These are phyloP conservation scores for Solanum etuberosum DNA, from an alignment of 257 asterid species.

Conservation along the genomic window DNA sequence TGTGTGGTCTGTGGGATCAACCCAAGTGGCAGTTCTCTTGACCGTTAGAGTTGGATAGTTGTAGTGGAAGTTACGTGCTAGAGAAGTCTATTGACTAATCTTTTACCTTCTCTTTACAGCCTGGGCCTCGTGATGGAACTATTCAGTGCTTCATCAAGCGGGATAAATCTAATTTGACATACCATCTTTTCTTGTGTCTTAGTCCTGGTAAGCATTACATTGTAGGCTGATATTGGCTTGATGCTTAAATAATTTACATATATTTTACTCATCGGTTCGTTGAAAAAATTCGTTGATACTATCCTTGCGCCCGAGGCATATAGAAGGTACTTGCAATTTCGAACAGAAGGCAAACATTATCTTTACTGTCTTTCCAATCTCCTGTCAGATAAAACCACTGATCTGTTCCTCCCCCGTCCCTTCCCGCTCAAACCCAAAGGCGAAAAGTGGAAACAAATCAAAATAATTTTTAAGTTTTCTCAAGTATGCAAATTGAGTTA, in stretches of 20 bases:
- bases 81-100: background rate
- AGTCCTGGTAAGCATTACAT: constrained; percentile 56
- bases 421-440: background rate
- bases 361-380: background rate
- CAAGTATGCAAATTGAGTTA: background rate
- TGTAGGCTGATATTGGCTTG: background rate
- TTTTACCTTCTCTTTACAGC: constrained; percentile 36
- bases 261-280: background rate
- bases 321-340: background rate
- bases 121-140: constrained; percentile 87
- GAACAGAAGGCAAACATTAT: background rate
- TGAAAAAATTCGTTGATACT: background rate
- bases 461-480: background rate
- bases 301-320: background rate
- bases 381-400: background rate
- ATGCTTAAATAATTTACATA: background rate
- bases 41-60: background rate
- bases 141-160: constrained; percentile 91
- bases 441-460: background rate
- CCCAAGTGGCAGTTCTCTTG: background rate
- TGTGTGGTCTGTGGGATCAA: background rate
- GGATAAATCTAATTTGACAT: constrained; percentile 73
- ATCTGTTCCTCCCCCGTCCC: background rate
- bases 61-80: background rate
- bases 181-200: constrained; percentile 85